These are phyloP conservation scores for Dothideomycetes sp. DNA, from an alignment of 2,329 filamentous ascomycete genomes.

Conservation along the genomic window DNA sequence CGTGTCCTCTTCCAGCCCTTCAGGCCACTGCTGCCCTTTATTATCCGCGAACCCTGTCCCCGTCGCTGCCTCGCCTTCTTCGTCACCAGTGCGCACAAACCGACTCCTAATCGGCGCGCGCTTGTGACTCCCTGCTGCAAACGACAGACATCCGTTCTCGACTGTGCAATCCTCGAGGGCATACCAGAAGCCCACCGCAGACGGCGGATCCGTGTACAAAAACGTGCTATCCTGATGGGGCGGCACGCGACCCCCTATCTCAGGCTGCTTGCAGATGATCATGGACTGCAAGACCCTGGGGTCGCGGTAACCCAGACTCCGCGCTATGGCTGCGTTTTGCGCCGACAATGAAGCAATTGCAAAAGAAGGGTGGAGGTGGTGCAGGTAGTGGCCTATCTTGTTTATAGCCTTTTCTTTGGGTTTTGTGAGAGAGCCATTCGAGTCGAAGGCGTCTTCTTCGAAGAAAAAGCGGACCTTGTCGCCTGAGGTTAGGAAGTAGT, in stretches of 20 bases:
- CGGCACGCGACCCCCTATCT: constrained; percentile 84
- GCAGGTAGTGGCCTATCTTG: constrained; percentile 42
- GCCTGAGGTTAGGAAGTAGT: constrained; percentile 82
- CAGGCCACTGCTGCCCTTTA: constrained; percentile 42
- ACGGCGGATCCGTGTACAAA: constrained; percentile 78
- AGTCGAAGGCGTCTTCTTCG: constrained; percentile 80
- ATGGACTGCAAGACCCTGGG: constrained; percentile 82
- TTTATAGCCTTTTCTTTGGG: constrained; percentile 82
- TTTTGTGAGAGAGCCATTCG: constrained; percentile 53
- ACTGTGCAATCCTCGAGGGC: constrained; percentile 83
- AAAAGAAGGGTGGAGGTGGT: constrained; percentile 34
- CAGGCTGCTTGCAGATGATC: constrained; percentile 97
- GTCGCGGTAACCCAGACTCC: constrained; percentile 61
- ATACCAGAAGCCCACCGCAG: constrained; percentile 94
- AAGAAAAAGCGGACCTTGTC: constrained; percentile 97
- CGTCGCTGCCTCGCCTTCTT: constrained; percentile 41
- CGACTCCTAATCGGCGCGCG: constrained; percentile 60
- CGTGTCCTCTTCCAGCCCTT: constrained; percentile 27
- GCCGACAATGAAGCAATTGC: constrained; percentile 42
- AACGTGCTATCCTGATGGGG: constrained; percentile 91
- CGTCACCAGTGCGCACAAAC: constrained; percentile 55
- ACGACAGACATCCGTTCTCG: constrained; percentile 81
- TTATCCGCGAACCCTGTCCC: constrained; percentile 50
- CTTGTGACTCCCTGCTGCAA: constrained; percentile 71
- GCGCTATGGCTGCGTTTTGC: constrained; percentile 53